Evolutionary conservation across 148 eudicot genomes (phyloP).

Genomic region (Spergularia marina): DNA sequence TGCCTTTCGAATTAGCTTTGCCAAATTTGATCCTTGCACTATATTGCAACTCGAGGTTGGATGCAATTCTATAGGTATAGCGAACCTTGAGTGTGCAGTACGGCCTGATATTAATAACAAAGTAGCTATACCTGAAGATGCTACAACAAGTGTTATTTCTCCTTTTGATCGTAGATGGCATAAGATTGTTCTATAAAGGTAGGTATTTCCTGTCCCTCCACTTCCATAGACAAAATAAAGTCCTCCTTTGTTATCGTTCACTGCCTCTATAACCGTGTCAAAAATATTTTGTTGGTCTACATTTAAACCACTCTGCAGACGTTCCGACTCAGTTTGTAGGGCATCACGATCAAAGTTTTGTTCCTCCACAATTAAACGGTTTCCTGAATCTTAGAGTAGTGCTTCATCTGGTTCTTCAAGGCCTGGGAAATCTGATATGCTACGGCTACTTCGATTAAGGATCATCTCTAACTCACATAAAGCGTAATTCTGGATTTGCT

Average conservation of each 20-base stretch:
- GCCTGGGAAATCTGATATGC: neutral
- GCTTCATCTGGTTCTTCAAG: neutral
- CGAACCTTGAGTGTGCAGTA: too few relatives aligned
- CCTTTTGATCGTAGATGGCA: neutral
- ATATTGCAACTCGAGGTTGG: too few relatives aligned
- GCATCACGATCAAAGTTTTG: neutral
- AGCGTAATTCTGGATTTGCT: neutral
- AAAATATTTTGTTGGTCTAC: neutral
- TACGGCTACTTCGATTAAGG: neutral
- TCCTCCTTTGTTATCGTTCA: neutral
- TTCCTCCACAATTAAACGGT: constrained; percentile 8
- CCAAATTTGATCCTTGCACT: too few relatives aligned
- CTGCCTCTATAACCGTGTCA: neutral
- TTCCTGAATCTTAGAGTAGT: neutral
- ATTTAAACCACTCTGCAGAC: neutral
- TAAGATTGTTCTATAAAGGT: neutral
- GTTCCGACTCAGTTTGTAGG: neutral
- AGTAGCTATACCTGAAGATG: constrained; percentile 5
- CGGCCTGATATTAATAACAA: neutral
- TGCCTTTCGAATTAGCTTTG: too few relatives aligned
- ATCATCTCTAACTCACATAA: neutral
- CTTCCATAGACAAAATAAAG: neutral
- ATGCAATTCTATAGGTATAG: too few relatives aligned
- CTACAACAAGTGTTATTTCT: neutral
- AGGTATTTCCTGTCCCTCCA: constrained; percentile 11